These are phyloP conservation scores for Juncus effusus DNA, from an alignment of 176 grass and related monocot genomes.

Conservation along the genomic window DNA sequence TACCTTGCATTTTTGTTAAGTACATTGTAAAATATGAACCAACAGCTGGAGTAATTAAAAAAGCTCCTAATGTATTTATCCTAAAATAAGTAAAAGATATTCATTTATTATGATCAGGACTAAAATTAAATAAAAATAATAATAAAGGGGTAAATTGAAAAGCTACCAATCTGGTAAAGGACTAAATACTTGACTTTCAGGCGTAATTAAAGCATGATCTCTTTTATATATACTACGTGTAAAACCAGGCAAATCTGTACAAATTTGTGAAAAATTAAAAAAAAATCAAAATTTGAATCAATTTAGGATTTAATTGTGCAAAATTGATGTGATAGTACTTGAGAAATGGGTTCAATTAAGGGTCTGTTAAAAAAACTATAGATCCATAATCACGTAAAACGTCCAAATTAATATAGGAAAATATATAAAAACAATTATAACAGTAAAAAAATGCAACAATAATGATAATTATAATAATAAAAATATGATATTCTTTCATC, in stretches of 20 bases:
- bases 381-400: background rate
- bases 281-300: constrained; percentile 15
- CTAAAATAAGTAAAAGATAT: constrained; percentile 38
- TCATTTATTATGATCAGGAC: constrained; percentile 22
- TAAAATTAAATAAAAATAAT: constrained; percentile 8
- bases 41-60: constrained; percentile 77
- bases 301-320: background rate
- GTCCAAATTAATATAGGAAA: background rate
- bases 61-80: constrained; percentile 73
- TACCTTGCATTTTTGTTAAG: constrained; percentile 93
- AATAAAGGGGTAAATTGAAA: background rate
- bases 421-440: too few species aligned
- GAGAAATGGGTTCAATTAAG: too few species aligned
- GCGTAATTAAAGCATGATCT: constrained; percentile 85
- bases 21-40: constrained; percentile 88
- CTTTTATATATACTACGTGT: constrained; percentile 81
- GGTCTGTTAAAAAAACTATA: too few species aligned
- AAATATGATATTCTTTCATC: too few species aligned
- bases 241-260: constrained; percentile 91
- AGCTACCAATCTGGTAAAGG: constrained; percentile 84
- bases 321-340: background rate
- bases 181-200: constrained; percentile 93
- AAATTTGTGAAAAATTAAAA: constrained; percentile 24
- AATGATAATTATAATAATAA: too few species aligned
- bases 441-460: too few species aligned